Evolutionary conservation across 2,329 filamentous ascomycete genomes (phyloP), one percentile per base, ranked within the genome.

Genomic region (Apiospora koreana): DNA sequence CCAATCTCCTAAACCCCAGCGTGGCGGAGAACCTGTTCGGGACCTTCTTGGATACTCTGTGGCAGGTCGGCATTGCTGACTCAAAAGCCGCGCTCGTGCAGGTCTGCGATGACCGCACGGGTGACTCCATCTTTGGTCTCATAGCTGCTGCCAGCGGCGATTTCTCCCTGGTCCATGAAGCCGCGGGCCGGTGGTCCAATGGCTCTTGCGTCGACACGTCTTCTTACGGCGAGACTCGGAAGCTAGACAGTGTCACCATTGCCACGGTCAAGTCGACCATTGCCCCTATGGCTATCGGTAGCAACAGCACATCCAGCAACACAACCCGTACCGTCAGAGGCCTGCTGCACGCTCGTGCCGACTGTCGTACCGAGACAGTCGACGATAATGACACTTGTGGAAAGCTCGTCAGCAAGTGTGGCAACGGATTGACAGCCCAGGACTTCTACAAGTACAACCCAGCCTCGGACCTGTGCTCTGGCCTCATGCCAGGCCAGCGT

Each of bases 361-460:
- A 54, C 48, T 54, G 48, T 28, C 48, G 48, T 54, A 54, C 48
- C 48, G 48, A n/a, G 48, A 54, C 48, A 8, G 48, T 54, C n/a
- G 21, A 25, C 2, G 12, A 54, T 28, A 69, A 69, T 41, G 71
- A 71, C 28, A 65, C 42, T 21, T 73, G 72, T 43, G 70, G 45
- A 16, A 62, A 70, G 5, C 45, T 73, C 21, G 70, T 67, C 16
- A 35, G 64, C 16, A 71, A 70, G 50, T 73, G 72, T 64, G 72
- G 72, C 31, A 73, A 72, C 68, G 65, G 46, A n/a, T 28, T 54
- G 12, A 54, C 23, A 28, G 65, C 54, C 16, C 62, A 45, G 4
- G 69, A 73, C 48, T 70, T 73, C 35, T 66, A n/a, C 23, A 71
- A 71, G 68, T 45, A 21, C 45, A 73, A 73, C 64, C 21, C 71